phyloP scores from a whole-genome alignment of 2,329 filamentous ascomycete species.

The Trichoderma gracile region DNA sequence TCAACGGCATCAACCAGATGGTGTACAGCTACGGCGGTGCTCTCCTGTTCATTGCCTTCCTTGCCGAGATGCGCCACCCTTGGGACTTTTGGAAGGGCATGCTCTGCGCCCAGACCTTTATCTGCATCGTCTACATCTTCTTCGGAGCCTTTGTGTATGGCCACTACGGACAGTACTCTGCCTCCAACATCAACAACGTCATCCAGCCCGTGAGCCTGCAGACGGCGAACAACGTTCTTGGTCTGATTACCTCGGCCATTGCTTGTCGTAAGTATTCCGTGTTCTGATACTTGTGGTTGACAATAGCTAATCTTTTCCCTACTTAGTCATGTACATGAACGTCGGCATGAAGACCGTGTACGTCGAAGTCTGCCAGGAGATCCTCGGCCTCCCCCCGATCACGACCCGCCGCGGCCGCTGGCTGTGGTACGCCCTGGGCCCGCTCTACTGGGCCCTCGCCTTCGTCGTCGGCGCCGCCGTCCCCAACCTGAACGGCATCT shows the following conservation, averaged over 20 bases:
- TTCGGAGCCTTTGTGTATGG: conserved; percentile 22
- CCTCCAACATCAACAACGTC: conserved; percentile 20
- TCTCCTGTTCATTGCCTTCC: conserved; percentile 18
- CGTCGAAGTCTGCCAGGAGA: conserved; percentile 21
- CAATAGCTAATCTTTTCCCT: too few species aligned
- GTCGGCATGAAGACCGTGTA: conserved; percentile 23
- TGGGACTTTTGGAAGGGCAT: conserved; percentile 23
- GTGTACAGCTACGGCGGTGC: conserved; percentile 22
- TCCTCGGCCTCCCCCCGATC: conserved; percentile 11
- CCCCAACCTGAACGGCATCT: conserved; percentile 22
- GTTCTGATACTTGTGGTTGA: background rate
- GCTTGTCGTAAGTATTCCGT: conserved; percentile 20
- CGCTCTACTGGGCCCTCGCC: conserved; percentile 22
- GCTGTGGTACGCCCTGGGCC: conserved; percentile 21
- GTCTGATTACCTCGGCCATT: conserved; percentile 17
- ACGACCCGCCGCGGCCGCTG: conserved; percentile 15
- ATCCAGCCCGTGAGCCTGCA: conserved; percentile 11
- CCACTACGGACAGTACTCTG: conserved; percentile 23
- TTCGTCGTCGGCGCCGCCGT: conserved; percentile 20
- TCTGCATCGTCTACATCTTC: conserved; percentile 23
- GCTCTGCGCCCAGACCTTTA: conserved; percentile 23
- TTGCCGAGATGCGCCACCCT: conserved; percentile 21
- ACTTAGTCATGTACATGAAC: conserved; percentile 22
- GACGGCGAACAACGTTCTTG: conserved; percentile 15
- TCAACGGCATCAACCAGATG: conserved; percentile 23